Evolutionary conservation across 78 protist species (phyloP).

Genomic region (Emiliania huxleyi): DNA sequence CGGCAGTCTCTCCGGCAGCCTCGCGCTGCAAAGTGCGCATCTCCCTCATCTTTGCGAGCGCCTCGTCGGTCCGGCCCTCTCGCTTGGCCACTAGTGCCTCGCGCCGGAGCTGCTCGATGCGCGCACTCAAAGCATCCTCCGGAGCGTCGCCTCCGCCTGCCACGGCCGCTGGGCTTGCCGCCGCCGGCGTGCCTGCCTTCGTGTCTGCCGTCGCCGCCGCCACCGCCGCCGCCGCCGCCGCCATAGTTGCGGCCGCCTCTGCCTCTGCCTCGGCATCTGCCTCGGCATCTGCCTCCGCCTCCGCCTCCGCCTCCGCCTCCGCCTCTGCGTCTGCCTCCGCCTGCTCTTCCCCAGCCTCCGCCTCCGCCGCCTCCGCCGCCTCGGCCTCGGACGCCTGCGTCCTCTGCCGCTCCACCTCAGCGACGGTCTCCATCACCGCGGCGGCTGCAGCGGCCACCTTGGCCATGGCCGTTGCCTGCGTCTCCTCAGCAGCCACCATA

Average conservation of each 20-base stretch:
- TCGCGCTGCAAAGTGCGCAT: neutral
- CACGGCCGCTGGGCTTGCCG: no score
- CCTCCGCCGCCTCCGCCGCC: neutral
- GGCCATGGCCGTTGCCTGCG: neutral
- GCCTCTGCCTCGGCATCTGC: no score
- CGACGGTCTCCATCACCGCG: neutral
- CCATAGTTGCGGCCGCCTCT: neutral
- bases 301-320: neutral
- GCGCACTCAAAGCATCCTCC: no score
- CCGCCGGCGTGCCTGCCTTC: no score
- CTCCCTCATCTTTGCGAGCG: no score
- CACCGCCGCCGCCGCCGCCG: no score
- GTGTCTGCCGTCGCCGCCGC: no score
- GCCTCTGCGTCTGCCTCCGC: neutral
- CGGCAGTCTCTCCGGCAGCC: neutral
- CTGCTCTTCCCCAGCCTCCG: no score
- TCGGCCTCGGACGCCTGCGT: neutral
- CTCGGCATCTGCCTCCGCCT: neutral
- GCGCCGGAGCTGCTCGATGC: neutral
- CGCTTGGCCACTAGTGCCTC: neutral
- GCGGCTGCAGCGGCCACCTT: neutral
- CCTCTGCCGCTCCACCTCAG: neutral
- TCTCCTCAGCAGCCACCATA: neutral
- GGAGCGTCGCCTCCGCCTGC: no score
- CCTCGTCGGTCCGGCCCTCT: neutral